Evolutionary conservation across 1,284 basidiomycete genomes (phyloP), one percentile per base, ranked within the genome.

Genomic region (Xerocomus minutiporus): DNA sequence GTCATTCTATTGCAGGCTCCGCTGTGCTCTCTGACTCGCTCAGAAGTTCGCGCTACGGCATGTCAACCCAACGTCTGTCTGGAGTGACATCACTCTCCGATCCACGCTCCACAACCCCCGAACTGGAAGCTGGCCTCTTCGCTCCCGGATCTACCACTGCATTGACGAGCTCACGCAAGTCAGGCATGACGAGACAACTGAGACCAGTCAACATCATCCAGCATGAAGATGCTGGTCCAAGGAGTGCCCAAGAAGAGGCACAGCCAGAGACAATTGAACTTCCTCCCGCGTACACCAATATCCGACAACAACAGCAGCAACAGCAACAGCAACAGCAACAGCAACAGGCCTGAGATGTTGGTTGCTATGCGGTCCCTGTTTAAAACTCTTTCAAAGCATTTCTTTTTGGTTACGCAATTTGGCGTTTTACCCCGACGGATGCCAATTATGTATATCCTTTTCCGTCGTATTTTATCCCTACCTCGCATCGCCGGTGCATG

Each of bases 151-250:
- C 57, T 4, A 49, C 54, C n/a, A 50, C 63, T 1, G 53, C 35
- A 31, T 4, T 54, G 56, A 51, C 48, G 29, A 64, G 59, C 57
- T 78, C 75, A 62, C 80, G 77, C 71, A 83, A 74, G 67, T 74
- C 59, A 44, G 68, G 68, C 4, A 59, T 65, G 52, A 70, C 71
- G 34, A 70, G 72, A 20, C 67, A 70, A 57, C 73, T 89, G 70
- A 74, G 87, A 41, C 77, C 86, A 0, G 81, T 91, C 41, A 91
- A 91, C 62, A 79, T 89, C 59, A 79, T 91, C 48, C 88, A 90
- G 69, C 88, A 91, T 59, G 87, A 91, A 56, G 88, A 91, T 63
- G 88, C 83, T 0, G 88, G 88, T 1, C 65, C 52, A 51, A 66
- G 41, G 70, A 67, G 3, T 46, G 5, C 51, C 23, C 56, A 54